phyloP scores from a whole-genome alignment of 2,329 filamentous ascomycete genomes.

The Orbilia oligospora region DNA sequence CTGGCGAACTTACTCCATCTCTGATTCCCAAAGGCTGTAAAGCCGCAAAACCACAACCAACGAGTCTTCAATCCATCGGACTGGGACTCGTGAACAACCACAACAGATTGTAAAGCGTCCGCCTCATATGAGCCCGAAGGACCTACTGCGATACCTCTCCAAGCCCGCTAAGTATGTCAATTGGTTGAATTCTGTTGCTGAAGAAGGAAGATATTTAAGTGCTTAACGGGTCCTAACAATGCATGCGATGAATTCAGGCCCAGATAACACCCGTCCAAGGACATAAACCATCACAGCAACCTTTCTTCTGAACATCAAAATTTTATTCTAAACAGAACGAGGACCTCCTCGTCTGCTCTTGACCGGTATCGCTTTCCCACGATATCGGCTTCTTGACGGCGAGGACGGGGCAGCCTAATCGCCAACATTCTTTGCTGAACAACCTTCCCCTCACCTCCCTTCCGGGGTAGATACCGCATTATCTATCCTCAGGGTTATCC shows the following conservation, averaged over 20 bases:
- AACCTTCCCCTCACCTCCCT: constrained; percentile 79
- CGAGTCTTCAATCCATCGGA: constrained; percentile 54
- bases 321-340: constrained; percentile 65
- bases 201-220: background rate
- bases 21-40: constrained; percentile 38
- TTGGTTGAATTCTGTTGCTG: background rate
- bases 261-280: constrained; percentile 72
- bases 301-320: constrained; percentile 71
- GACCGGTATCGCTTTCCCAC: constrained; percentile 78
- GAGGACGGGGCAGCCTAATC: constrained; percentile 73
- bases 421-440: constrained; percentile 89
- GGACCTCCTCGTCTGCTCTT: constrained; percentile 78
- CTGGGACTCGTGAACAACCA: constrained; percentile 49
- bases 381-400: constrained; percentile 82
- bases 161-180: constrained; percentile 88
- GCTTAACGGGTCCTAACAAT: constrained; percentile 37
- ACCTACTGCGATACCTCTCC: constrained; percentile 92
- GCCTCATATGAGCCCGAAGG: constrained; percentile 89
- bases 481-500: constrained; percentile 57
- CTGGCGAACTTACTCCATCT: constrained; percentile 51
- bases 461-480: constrained; percentile 66
- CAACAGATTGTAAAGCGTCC: constrained; percentile 57
- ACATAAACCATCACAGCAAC: constrained; percentile 58
- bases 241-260: constrained; percentile 69
- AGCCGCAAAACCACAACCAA: constrained; percentile 38